These are phyloP conservation scores for Cercophora newfieldiana DNA, from an alignment of 495 filamentous ascomycete species.

Conservation along the genomic window DNA sequence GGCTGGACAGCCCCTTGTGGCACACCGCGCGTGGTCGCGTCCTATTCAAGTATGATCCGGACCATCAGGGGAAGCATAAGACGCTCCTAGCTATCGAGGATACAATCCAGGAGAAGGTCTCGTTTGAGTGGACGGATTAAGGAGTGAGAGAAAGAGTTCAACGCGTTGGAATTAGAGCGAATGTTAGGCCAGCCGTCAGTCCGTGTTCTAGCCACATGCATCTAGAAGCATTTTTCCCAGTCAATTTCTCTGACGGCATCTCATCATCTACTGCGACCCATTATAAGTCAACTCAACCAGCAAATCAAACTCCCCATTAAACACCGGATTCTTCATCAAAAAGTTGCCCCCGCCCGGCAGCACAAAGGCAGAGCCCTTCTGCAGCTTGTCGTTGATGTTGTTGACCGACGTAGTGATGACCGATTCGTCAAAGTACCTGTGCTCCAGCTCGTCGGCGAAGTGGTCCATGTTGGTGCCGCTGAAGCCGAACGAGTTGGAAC, in stretches of 20 bases:
- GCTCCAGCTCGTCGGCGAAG: neutral
- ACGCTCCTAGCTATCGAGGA: neutral
- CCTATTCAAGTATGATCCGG: neutral
- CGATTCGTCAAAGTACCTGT: neutral
- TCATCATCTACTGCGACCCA: neutral
- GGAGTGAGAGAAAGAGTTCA: too few relatives aligned
- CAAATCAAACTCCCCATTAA: neutral
- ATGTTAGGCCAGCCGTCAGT: too few relatives aligned
- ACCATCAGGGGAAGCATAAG: neutral
- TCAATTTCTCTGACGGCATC: neutral
- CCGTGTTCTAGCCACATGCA: too few relatives aligned
- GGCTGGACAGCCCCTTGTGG: neutral
- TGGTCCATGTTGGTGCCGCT: neutral
- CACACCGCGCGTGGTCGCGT: neutral
- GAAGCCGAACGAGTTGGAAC: neutral
- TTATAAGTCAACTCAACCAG: neutral
- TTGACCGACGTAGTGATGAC: neutral
- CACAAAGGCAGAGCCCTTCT: neutral
- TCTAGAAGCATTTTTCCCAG: conserved; percentile 8
- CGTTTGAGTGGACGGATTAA: neutral
- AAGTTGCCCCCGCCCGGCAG: neutral
- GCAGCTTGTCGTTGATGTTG: neutral
- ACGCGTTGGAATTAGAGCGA: too few relatives aligned
- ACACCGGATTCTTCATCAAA: neutral
- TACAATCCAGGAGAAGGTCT: neutral